phyloP scores from a whole-genome alignment of 164 flowering plant species.

The Aristolochia fimbriata region DNA sequence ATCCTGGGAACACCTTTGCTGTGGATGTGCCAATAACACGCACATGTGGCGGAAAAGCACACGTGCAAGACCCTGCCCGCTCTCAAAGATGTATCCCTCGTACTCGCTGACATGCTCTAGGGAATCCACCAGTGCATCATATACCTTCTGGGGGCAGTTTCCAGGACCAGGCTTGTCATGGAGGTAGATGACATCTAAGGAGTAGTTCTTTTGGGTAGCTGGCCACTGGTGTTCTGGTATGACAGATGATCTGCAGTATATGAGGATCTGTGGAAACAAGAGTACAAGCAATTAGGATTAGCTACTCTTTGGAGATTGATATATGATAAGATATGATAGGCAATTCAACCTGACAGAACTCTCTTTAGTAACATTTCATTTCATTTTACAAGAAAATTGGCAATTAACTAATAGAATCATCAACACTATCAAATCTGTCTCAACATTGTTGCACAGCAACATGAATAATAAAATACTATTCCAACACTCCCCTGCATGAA shows the following conservation, averaged over 20 bases:
- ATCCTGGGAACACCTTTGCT: conserved; percentile 81
- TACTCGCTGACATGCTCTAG: conserved; percentile 73
- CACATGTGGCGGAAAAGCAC: conserved; percentile 66
- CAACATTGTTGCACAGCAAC: too few species aligned
- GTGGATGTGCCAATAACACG: conserved; percentile 70
- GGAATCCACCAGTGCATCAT: conserved; percentile 83
- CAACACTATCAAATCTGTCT: too few species aligned
- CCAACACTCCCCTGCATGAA: too few species aligned
- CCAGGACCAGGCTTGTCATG: conserved; percentile 88
- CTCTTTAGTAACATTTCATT: too few species aligned
- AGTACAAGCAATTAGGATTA: too few species aligned
- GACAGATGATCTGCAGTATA: conserved; percentile 82
- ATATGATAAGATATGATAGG: too few species aligned
- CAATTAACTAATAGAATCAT: too few species aligned
- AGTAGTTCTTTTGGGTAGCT: conserved; percentile 59
- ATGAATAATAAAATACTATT: too few species aligned
- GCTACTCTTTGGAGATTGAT: too few species aligned
- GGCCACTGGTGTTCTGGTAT: conserved; percentile 67
- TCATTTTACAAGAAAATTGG: too few species aligned
- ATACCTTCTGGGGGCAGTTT: conserved; percentile 88
- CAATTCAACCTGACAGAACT: too few species aligned
- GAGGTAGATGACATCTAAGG: conserved; percentile 84
- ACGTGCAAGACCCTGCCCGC: conserved; percentile 67
- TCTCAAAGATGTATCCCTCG: conserved; percentile 85
- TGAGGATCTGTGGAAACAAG: conserved; percentile 45